Evolutionary conservation across 306 rosid genomes (phyloP).

Genomic region (Corylus heterophylla): DNA sequence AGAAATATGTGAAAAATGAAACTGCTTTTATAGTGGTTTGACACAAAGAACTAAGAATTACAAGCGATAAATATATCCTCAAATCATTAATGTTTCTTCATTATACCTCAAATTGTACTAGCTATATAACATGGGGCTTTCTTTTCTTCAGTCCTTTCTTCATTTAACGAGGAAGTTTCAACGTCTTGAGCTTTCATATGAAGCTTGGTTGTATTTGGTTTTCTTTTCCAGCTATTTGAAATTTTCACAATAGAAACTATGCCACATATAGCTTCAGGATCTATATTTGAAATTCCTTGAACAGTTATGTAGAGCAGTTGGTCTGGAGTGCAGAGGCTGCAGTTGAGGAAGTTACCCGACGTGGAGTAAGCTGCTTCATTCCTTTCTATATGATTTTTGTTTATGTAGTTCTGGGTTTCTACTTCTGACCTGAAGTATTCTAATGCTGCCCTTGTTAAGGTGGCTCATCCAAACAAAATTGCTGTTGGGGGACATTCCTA

Average conservation of each 20-base stretch:
- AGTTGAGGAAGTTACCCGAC: constrained; percentile 83
- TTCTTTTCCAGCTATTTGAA: constrained; percentile 15
- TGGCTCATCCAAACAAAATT: constrained; percentile 88
- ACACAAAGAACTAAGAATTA: not conserved
- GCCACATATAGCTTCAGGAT: constrained; percentile 14
- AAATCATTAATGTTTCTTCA: not conserved
- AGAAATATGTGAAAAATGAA: not conserved
- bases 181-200: constrained; percentile 21
- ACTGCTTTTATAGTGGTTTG: not conserved
- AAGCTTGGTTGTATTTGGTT: constrained; percentile 24
- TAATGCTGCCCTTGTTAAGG: constrained; percentile 47
- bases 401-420: constrained; percentile 2
- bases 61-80: not conserved
- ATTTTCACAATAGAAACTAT: constrained; percentile 12
- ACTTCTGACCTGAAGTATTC: constrained; percentile 25
- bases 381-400: constrained; percentile 10
- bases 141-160: constrained; percentile 17
- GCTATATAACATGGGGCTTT: constrained; percentile 2
- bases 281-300: constrained; percentile 28
- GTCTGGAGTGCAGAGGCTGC: constrained; percentile 98
- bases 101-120: not conserved
- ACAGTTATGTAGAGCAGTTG: constrained; percentile 91
- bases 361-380: constrained; percentile 67
- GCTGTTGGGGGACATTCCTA: constrained; percentile 99
- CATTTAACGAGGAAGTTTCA: constrained; percentile 18